Conservation (phyloP, 805 yeast genomes). For the Komagataella populi region DNA sequence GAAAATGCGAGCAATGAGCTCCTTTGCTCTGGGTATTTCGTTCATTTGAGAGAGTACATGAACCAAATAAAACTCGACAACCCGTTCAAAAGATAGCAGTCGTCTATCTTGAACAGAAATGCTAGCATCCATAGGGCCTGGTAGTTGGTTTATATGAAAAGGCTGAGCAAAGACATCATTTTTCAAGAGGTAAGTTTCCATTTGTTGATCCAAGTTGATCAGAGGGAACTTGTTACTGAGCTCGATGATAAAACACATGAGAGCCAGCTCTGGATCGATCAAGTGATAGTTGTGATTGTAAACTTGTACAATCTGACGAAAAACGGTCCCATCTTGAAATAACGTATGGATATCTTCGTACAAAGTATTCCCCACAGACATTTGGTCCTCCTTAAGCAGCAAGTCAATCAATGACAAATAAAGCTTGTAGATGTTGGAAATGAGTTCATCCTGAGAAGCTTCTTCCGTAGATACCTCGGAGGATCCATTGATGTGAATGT, state of each 20-base stretch:
- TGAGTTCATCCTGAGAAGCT: constrained; percentile 5
- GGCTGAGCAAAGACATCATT: constrained; percentile 6
- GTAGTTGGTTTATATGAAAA: neutral
- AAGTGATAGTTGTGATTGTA: constrained; percentile 4
- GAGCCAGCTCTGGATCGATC: constrained; percentile 13
- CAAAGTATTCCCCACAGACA: neutral
- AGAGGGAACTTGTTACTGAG: constrained; percentile 13
- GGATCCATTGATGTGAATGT: neutral
- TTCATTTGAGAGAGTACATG: constrained; percentile 11
- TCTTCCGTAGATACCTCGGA: constrained; percentile 5
- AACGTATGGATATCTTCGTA: neutral
- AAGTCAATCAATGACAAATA: constrained; percentile 16
- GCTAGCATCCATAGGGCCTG: neutral
- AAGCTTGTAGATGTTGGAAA: constrained; percentile 11
- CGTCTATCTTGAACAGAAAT: constrained; percentile 1
- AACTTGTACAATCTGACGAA: constrained; percentile 8
- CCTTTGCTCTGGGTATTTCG: constrained; percentile 7
- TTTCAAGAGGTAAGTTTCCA: constrained; percentile 9
- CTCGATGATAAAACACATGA: constrained; percentile 18
- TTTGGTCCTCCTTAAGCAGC: constrained; percentile 9
- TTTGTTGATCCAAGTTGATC: constrained; percentile 9
- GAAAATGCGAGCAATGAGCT: constrained; percentile 9
- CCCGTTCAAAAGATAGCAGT: constrained; percentile 6
- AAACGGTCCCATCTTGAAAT: constrained; percentile 12
- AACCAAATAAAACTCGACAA: constrained; percentile 13